Evolutionary conservation across 805 yeast genomes (phyloP).

Genomic region (Helenozyma baotianmanensis): DNA sequence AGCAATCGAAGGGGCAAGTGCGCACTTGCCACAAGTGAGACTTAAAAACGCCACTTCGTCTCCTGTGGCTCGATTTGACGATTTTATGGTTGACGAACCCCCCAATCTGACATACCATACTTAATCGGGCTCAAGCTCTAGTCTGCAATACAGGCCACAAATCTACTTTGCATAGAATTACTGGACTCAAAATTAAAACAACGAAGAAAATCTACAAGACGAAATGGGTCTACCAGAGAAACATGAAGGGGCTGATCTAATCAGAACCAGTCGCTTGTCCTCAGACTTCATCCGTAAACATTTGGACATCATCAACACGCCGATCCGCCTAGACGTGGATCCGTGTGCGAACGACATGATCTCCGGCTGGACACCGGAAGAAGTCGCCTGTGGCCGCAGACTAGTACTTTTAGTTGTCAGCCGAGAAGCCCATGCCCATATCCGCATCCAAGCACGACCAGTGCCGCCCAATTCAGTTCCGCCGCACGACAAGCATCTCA

Average conservation of each 20-base stretch:
- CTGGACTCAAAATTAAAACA: too few relatives aligned
- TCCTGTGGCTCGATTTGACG: too few relatives aligned
- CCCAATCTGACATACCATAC: too few relatives aligned
- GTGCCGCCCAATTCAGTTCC: conserved; percentile 32
- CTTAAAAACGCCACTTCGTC: background rate
- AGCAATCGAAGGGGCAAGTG: background rate
- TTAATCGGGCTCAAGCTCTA: too few relatives aligned
- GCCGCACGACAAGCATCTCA: conserved; percentile 36
- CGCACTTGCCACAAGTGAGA: conserved; percentile 1
- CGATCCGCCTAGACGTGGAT: conserved; percentile 25
- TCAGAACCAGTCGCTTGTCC: conserved; percentile 15
- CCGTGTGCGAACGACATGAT: conserved; percentile 34
- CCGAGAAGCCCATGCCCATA: conserved; percentile 17
- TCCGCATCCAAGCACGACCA: conserved; percentile 6
- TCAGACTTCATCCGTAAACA: conserved; percentile 14
- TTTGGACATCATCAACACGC: conserved; percentile 19
- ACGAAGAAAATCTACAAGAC: too few relatives aligned
- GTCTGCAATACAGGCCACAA: too few relatives aligned
- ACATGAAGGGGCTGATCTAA: conserved; percentile 1
- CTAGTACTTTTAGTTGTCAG: conserved; percentile 42
- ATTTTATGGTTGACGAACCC: too few relatives aligned
- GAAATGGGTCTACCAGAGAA: too few relatives aligned
- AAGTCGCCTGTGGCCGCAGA: conserved; percentile 39
- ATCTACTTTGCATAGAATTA: too few relatives aligned
- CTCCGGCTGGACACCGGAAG: conserved; percentile 44